A percentile compares a stretch with the other conserved stretches of the same genome.
These are phyloP conservation scores for Diospyros lotus DNA, from an alignment of 148 eudicot species.

Conservation along the genomic window DNA sequence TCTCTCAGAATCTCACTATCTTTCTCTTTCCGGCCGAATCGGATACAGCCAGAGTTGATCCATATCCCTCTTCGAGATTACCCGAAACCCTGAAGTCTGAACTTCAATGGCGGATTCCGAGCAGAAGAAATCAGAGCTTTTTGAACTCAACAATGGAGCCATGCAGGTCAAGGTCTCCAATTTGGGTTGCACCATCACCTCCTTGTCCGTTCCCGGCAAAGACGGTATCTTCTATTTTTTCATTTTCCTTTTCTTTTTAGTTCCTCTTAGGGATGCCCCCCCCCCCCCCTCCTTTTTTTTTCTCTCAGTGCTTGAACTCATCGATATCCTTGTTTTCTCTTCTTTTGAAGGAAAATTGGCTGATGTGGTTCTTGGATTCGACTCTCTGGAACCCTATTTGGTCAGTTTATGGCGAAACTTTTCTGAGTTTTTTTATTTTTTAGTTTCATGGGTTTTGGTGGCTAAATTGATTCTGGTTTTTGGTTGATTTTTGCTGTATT, in stretches of 20 bases:
- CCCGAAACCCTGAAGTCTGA: too few relatives aligned
- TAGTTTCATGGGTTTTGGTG: background rate
- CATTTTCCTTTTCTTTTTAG: background rate
- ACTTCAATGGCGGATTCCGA: constrained; percentile 41
- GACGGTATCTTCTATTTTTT: constrained; percentile 43
- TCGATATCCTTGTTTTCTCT: constrained; percentile 8
- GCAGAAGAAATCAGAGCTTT: constrained; percentile 47
- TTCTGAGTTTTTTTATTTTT: background rate
- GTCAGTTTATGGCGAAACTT: constrained; percentile 23
- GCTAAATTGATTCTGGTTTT: background rate
- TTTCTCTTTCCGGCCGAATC: too few relatives aligned
- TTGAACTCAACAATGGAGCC: constrained; percentile 83
- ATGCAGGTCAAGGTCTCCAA: constrained; percentile 70
- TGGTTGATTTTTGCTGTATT: background rate
- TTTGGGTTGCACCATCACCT: constrained; percentile 87
- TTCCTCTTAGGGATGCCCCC: background rate
- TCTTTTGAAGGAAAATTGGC: constrained; percentile 67
- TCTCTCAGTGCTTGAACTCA: constrained; percentile 6
- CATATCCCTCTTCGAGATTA: too few relatives aligned
- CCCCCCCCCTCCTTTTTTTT: background rate
- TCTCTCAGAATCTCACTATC: too few relatives aligned
- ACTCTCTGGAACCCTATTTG: constrained; percentile 83
- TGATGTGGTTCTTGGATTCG: constrained; percentile 98
- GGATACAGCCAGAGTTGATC: too few relatives aligned
- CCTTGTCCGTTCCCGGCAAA: constrained; percentile 71